A percentile compares a stretch with the other conserved stretches of the same genome.
Evolutionary conservation across 257 asterid genomes (phyloP).

Genomic region (Ocimum tenuiflorum): DNA sequence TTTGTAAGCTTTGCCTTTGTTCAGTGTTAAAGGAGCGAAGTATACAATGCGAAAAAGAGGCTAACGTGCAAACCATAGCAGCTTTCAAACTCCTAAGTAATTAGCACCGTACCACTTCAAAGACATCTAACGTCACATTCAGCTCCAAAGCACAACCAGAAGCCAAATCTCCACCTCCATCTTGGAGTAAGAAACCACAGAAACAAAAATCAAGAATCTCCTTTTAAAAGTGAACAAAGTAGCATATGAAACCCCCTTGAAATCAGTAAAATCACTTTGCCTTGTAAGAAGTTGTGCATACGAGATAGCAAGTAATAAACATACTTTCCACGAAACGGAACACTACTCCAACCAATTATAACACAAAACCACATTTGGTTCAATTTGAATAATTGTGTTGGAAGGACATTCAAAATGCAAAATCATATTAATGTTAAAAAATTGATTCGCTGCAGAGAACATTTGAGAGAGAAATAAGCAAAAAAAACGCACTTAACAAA

Average conservation of each 20-base stretch:
- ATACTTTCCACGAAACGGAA: no score
- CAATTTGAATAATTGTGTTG: no score
- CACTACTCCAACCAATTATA: background rate
- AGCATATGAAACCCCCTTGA: background rate
- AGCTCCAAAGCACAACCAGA: background rate
- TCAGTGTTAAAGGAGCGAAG: constrained; percentile 4
- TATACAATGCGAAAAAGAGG: constrained; percentile 14
- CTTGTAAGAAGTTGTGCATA: no score
- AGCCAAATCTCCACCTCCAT: background rate
- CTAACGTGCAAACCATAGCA: constrained; percentile 15
- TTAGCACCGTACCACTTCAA: background rate
- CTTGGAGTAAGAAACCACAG: background rate
- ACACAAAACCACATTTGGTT: no score
- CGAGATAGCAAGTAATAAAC: no score
- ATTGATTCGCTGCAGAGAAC: no score
- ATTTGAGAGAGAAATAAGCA: no score
- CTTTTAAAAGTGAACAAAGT: background rate
- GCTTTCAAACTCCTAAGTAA: background rate
- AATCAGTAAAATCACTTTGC: background rate
- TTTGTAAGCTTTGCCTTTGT: background rate
- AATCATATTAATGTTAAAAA: no score
- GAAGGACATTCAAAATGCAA: no score
- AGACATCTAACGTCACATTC: background rate
- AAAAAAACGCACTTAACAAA: no score
- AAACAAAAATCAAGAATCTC: background rate